Percentiles rank a stretch among this genome's conserved stretches.
phyloP scores from a whole-genome alignment of 257 asterid genomes.

The Leptodermis oblonga region DNA sequence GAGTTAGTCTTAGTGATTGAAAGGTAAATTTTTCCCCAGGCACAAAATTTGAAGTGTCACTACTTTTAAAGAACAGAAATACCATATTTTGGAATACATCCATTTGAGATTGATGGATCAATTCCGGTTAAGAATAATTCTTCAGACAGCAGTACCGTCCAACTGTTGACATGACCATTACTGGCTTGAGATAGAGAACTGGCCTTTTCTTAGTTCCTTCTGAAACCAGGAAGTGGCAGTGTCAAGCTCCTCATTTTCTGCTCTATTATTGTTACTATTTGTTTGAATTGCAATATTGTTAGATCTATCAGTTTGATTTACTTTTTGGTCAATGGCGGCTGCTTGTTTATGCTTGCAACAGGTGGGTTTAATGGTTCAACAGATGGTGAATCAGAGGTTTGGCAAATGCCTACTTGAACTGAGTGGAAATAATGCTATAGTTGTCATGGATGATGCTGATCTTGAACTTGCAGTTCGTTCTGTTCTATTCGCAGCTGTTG shows the following conservation, averaged over 20 bases:
- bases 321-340: neutral
- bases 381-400: conserved; percentile 74
- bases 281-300: neutral
- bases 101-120: neutral
- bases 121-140: neutral
- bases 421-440: conserved; percentile 95
- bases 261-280: neutral
- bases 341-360: conserved; percentile 21
- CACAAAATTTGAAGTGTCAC: neutral
- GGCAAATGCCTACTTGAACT: conserved; percentile 93
- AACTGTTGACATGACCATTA: neutral
- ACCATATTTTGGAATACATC: neutral
- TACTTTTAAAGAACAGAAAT: neutral
- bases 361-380: conserved; percentile 96
- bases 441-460: conserved; percentile 95
- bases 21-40: neutral
- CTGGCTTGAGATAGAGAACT: no score
- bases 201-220: no score
- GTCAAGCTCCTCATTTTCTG: neutral
- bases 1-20: neutral
- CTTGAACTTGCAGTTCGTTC: conserved; percentile 89
- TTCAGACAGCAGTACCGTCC: neutral
- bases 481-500: conserved; percentile 93
- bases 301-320: conserved; percentile 2
- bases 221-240: neutral